Base-by-base conservation (phyloP, 371 early-diverging fungal species). In the Mucor lusitanicus region DNA sequence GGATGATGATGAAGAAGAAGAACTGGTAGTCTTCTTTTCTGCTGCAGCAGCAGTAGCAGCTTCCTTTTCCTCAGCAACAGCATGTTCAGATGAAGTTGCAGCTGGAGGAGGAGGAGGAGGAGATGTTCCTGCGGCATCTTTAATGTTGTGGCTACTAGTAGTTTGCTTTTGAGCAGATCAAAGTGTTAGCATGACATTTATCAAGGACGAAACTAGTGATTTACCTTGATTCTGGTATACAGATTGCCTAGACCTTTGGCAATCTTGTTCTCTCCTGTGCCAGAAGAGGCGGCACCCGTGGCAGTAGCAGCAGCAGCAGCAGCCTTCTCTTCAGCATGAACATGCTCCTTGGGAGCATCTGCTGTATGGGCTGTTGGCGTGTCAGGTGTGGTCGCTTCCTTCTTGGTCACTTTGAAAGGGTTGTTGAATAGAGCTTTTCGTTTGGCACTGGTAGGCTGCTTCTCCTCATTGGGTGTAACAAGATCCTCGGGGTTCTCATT, bases 171-270 rank as follows among this genome's bases (percentile, higher is more conserved):
- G 15, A 27, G 0, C 25, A 27, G 13, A 15, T 27, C 25, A 53
- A 3, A 5, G 3, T 13, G 6, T 40, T 40, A 17, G 40, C 17
- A 17, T 25, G 25, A 13, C 21, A 53, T 53, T 25, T 27, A 7
- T 3, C 8, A 4, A 27, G 13, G 27, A 27, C 23, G 30, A 30
- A 3, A 30, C 40, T 30, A 3, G 30, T 30, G 2, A 9, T 35
- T 59, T 21, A 33, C 59, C 37, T 37, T 37, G 59, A 59, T 33
- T 39, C 39, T 67, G 9, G 60, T 48, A 33, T 59, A 60, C 39
- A 67, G 23, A 33, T 67, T 60, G 6, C 67, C 67, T 37, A 67
- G 42, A n/a, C 67, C 61, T 54, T 67, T 67, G 9, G 61, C 21
- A 21, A 53, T 53, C 23, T 61, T 67, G 17, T 60, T 50, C 30